phyloP scores from a whole-genome alignment of 768 basidiomycete genomes.

The Amanita pseudoporphyria region DNA sequence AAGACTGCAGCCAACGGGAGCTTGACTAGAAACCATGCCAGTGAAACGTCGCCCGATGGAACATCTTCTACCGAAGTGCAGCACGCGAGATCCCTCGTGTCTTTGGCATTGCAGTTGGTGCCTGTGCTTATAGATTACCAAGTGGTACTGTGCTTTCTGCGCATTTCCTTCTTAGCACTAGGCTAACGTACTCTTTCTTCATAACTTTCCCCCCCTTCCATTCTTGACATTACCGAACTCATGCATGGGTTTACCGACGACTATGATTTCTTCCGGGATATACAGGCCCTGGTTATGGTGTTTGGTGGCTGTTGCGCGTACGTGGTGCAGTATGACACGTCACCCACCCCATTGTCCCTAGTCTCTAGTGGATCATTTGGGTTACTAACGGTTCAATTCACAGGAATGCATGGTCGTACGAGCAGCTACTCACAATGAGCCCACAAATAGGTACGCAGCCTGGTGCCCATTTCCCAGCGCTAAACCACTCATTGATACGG shows the following conservation, averaged over 20 bases:
- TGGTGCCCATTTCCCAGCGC: not conserved
- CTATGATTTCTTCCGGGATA: not conserved
- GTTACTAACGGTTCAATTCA: not conserved
- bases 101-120: not conserved
- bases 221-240: not conserved
- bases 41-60: not conserved
- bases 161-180: not conserved
- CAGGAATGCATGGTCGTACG: slow-evolving; percentile 74
- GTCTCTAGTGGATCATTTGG: not conserved
- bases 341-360: not conserved
- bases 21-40: not conserved
- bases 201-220: no score
- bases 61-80: not conserved
- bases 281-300: slow-evolving; percentile 38
- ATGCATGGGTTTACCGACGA: not conserved
- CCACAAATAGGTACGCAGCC: slow-evolving; percentile 53
- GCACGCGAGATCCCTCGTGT: not conserved
- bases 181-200: not conserved
- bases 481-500: not conserved
- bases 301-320: slow-evolving; percentile 82
- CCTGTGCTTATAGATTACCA: slow-evolving; percentile 5
- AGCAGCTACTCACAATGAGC: slow-evolving; percentile 61
- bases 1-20: not conserved
- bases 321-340: slow-evolving; percentile 23
- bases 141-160: not conserved